These are phyloP conservation scores for Kodamaea sp. DNA, from an alignment of 1,139 yeast genomes.

Conservation along the genomic window DNA sequence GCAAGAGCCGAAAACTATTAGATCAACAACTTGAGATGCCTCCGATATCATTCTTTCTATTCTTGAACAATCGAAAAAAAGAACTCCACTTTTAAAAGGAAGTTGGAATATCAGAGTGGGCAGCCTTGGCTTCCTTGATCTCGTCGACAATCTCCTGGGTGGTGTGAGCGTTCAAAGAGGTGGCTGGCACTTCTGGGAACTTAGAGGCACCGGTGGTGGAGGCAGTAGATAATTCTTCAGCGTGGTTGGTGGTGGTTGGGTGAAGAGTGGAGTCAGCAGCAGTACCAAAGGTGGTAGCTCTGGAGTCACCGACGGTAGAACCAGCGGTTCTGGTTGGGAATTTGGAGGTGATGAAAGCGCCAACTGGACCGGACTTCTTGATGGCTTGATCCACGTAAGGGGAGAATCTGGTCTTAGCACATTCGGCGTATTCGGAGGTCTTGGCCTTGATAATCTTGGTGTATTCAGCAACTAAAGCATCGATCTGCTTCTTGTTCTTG, in stretches of 20 bases:
- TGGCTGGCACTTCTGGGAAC: conserved; percentile 51
- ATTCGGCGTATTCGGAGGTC: conserved; percentile 49
- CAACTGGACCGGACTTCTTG: conserved; percentile 66
- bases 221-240: conserved; percentile 21
- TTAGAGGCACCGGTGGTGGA: conserved; percentile 37
- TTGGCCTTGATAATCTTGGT: conserved; percentile 58
- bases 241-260: conserved; percentile 4
- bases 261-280: conserved; percentile 23
- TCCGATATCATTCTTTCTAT: too few species aligned
- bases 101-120: conserved; percentile 5
- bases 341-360: conserved; percentile 56
- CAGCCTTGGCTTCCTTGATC: conserved; percentile 11
- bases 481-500: conserved; percentile 78
- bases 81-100: conserved; percentile 6
- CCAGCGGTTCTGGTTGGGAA: conserved; percentile 75
- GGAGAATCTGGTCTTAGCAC: conserved; percentile 57
- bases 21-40: too few species aligned
- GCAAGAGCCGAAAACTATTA: too few species aligned
- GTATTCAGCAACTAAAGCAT: conserved; percentile 63
- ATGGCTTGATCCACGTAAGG: conserved; percentile 47
- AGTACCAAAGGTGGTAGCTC: conserved; percentile 29
- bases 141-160: conserved; percentile 14
- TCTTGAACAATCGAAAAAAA: conserved; percentile 8
- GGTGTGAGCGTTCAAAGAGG: conserved; percentile 19
- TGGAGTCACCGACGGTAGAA: conserved; percentile 58